Evolutionary conservation across 805 yeast genomes (phyloP).

Genomic region (Metschnikowia dekortorum): DNA sequence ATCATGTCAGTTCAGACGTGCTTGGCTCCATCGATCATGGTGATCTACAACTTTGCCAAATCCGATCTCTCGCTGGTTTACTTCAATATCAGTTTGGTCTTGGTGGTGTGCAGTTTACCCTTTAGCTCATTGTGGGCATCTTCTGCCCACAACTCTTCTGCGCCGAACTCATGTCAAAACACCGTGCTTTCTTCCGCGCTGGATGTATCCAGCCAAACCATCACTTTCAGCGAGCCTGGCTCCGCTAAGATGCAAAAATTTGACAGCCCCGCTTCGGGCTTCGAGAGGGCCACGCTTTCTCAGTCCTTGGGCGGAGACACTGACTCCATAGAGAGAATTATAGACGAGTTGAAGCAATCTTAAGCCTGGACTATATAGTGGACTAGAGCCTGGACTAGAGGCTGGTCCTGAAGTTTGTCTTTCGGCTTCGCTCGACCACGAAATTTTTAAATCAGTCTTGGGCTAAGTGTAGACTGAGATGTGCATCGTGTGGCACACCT

Average conservation of each 20-base stretch:
- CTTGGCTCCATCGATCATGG: slow-evolving; percentile 68
- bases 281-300: slow-evolving; percentile 10
- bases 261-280: slow-evolving; percentile 7
- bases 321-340: slow-evolving; percentile 13
- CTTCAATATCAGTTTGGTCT: slow-evolving; percentile 50
- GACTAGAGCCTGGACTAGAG: not conserved
- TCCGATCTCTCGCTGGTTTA: slow-evolving; percentile 30
- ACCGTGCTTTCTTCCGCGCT: slow-evolving; percentile 10
- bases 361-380: too few species aligned
- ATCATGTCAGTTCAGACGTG: slow-evolving; percentile 82
- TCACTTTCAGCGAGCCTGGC: slow-evolving; percentile 1
- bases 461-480: too few species aligned
- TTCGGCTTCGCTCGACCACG: too few species aligned
- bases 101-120: slow-evolving; percentile 73
- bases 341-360: slow-evolving; percentile 10
- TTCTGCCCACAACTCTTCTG: slow-evolving; percentile 47
- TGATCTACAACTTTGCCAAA: slow-evolving; percentile 47
- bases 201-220: slow-evolving; percentile 4
- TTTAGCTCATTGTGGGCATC: slow-evolving; percentile 88
- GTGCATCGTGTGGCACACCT: too few species aligned
- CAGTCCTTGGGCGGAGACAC: slow-evolving; percentile 8
- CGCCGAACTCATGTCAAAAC: slow-evolving; percentile 18
- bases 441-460: too few species aligned
- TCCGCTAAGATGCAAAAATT: slow-evolving; percentile 6
- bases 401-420: too few species aligned